Conservation (phyloP, 1,139 yeast genomes). For the Hansenula sp. region DNA sequence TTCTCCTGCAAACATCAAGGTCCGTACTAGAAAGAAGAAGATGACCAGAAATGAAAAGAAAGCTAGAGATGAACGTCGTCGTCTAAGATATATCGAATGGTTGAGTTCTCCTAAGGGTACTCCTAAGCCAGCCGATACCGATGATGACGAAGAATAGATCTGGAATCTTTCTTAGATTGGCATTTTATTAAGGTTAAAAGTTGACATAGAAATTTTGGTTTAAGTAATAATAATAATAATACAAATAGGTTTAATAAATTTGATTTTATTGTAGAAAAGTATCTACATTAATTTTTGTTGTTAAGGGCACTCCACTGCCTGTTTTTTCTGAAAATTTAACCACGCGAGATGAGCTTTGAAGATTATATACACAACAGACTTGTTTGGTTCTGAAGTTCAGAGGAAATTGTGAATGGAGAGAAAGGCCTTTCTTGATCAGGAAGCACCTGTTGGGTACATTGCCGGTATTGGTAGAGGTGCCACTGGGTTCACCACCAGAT, state of each 20-base stretch:
- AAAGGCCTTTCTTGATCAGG: conserved; percentile 71
- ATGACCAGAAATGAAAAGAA: conserved; percentile 95
- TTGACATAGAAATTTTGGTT: too few relatives aligned
- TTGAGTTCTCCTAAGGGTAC: conserved; percentile 95
- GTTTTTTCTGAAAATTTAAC: too few relatives aligned
- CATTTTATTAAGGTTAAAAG: too few relatives aligned
- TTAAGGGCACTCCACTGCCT: too few relatives aligned
- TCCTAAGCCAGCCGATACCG: conserved; percentile 89
- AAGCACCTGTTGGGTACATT: conserved; percentile 86
- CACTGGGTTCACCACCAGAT: conserved; percentile 82
- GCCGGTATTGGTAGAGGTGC: conserved; percentile 97
- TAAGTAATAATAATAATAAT: too few relatives aligned
- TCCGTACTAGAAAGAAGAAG: conserved; percentile 89
- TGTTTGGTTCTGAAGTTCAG: too few relatives aligned
- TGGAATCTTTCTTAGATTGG: too few relatives aligned
- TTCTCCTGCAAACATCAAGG: conserved; percentile 94
- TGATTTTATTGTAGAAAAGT: too few relatives aligned
- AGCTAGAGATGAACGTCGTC: conserved; percentile 86
- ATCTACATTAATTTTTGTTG: too few relatives aligned
- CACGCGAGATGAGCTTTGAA: neutral
- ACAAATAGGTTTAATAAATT: too few relatives aligned
- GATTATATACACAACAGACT: neutral
- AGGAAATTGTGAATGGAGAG: conserved; percentile 42
- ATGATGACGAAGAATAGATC: conserved; percentile 67
- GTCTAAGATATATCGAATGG: conserved; percentile 94